Conservation (phyloP, 306 rosid genomes). For the Vachellia pachyceras region DNA sequence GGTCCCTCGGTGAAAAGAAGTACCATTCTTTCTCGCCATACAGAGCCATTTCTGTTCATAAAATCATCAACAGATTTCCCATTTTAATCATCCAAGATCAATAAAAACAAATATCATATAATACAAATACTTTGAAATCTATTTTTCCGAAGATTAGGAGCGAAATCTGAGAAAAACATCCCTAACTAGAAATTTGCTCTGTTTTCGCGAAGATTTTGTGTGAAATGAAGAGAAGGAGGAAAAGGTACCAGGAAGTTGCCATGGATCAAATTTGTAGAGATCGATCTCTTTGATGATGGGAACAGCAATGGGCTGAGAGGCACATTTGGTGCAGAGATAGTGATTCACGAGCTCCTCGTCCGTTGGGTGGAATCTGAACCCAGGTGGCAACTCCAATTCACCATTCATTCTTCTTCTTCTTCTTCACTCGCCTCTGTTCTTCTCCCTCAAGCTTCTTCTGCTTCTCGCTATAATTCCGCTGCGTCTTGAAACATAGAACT, state of each 20-base stretch:
- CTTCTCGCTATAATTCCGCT: background rate
- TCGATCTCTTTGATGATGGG: constrained; percentile 86
- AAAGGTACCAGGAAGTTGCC: constrained; percentile 82
- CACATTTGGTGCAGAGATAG: constrained; percentile 73
- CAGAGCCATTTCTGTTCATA: constrained; percentile 58
- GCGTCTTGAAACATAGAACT: constrained; percentile 17
- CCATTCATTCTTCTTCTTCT: constrained; percentile 46
- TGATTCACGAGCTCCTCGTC: constrained; percentile 90
- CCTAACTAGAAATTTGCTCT: background rate
- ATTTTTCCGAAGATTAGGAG: background rate
- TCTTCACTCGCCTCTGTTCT: background rate
- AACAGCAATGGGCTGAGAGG: constrained; percentile 62
- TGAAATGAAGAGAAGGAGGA: background rate
- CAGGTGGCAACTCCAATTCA: constrained; percentile 72
- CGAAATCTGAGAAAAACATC: background rate
- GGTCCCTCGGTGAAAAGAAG: constrained; percentile 89
- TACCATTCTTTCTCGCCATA: constrained; percentile 97
- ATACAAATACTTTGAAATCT: background rate
- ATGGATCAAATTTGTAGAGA: constrained; percentile 91
- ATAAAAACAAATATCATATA: background rate
- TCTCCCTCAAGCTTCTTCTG: background rate
- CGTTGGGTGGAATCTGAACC: constrained; percentile 95
- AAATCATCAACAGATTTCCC: background rate
- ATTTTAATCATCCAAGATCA: background rate
- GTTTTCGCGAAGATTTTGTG: background rate